Conservation (phyloP, 345 rosid species). For the Heritiera fomes region DNA sequence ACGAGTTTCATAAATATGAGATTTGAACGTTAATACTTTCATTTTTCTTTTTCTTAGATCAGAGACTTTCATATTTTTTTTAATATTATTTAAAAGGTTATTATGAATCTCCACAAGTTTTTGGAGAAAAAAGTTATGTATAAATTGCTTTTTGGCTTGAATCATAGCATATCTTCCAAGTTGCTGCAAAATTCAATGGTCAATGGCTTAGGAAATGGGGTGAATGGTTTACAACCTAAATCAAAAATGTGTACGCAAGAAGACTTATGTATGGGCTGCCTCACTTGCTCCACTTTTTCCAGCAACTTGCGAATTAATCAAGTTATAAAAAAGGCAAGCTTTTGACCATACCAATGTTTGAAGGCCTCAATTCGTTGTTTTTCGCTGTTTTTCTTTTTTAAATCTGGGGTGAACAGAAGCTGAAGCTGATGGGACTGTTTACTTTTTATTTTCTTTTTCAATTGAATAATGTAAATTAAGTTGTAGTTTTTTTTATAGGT, state of each 20-base stretch:
- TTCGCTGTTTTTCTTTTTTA: neutral
- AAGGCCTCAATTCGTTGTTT: neutral
- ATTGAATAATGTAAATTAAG: neutral
- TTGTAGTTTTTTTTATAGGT: neutral
- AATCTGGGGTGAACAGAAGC: neutral
- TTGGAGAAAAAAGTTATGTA: no score
- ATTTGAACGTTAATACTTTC: no score
- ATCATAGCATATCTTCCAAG: neutral
- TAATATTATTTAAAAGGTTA: neutral
- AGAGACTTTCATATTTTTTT: no score
- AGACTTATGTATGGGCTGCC: constrained; percentile 4
- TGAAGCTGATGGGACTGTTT: neutral
- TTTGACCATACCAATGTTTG: constrained; percentile 10
- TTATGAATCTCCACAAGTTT: neutral
- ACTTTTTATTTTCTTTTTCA: neutral
- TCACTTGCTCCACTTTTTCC: constrained; percentile 13
- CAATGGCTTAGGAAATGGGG: neutral
- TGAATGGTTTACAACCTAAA: neutral
- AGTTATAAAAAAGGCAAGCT: neutral
- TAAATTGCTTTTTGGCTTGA: neutral
- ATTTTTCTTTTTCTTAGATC: no score
- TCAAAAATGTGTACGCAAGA: constrained; percentile 7
- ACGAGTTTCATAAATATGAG: no score
- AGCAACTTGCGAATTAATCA: constrained; percentile 15
- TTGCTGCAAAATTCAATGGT: neutral